Conservation (phyloP, 495 filamentous ascomycete genomes). For the Parmelia sp. region DNA sequence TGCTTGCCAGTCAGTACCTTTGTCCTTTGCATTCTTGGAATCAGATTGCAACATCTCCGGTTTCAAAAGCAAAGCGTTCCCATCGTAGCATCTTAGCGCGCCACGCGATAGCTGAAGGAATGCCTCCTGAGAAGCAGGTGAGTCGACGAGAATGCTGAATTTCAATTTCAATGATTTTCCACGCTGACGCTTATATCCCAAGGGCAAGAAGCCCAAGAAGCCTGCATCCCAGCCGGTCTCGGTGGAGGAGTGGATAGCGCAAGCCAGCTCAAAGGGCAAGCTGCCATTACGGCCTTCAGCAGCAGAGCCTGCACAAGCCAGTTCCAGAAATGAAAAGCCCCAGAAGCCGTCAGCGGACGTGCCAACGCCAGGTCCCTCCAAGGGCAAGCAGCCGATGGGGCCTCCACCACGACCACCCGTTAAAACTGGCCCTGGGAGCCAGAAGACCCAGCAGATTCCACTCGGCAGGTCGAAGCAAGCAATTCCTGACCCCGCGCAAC, state of each 20-base stretch:
- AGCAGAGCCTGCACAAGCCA: background rate
- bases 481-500: background rate
- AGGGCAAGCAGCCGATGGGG: background rate
- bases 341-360: background rate
- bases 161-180: background rate
- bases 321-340: too few relatives aligned
- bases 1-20: background rate
- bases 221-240: background rate
- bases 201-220: background rate
- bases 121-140: background rate
- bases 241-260: too few relatives aligned
- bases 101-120: background rate
- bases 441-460: background rate
- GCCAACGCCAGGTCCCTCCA: background rate
- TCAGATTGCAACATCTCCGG: too few relatives aligned
- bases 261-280: too few relatives aligned
- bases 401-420: background rate
- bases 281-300: background rate
- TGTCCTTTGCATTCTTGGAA: too few relatives aligned
- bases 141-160: background rate
- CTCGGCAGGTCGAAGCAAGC: background rate
- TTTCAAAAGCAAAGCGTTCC: background rate
- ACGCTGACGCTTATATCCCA: background rate
- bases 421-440: background rate
- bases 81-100: background rate